Base-by-base conservation (phyloP, 2,329 filamentous ascomycete species). In the Gnomoniopsis sp. region DNA sequence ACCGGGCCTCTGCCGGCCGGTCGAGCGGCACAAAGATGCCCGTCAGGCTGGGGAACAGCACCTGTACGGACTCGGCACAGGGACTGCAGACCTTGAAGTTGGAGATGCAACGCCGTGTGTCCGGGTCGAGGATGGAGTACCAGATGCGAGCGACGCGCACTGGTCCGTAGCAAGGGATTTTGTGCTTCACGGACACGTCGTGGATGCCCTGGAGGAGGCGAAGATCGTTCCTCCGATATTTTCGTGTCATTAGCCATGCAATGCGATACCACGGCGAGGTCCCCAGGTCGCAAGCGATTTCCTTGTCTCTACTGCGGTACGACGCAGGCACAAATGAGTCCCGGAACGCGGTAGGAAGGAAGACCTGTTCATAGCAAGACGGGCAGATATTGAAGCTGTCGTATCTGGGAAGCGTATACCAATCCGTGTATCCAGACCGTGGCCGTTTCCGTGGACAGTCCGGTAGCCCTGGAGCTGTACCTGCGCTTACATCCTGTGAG, bases 361-460 rank as follows among this genome's bases (percentile, higher is more conserved):
- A 91, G 10, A 91, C 83, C 6, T 81, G 80, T 2, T 82, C 79
- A 70, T 90, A 91, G 74, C 93, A 98, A 14, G 83, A 84, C 0
- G 91, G 90, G 66, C 93, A 97, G 49, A 97, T 88, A 62, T 90
- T 85, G 65, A 97, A 89, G 60, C 84, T 83, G 14, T 86, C 82
- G 61, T 87, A 83, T 15, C 85, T 84, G 3, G 85, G 84, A 4
- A 97, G 78, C 0, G 88, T 93, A 62, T 92, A 86, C 90, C 93
- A 97, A 67, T 95, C 91, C 62, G 88, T 78, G 61, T 87, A 81
- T 1, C 87, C 86, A 11, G 82, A 75, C 14, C 85, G 81, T 12
- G 84, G 83, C 4, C 80, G 75, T 43, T 81, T 84, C 61, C 90
- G 82, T 7, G 87, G 88, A 66, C 93, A 96, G 2, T 86, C 80